Evolutionary conservation across 2,329 filamentous ascomycete genomes (phyloP).

Genomic region (Ceratocystis papillata): DNA sequence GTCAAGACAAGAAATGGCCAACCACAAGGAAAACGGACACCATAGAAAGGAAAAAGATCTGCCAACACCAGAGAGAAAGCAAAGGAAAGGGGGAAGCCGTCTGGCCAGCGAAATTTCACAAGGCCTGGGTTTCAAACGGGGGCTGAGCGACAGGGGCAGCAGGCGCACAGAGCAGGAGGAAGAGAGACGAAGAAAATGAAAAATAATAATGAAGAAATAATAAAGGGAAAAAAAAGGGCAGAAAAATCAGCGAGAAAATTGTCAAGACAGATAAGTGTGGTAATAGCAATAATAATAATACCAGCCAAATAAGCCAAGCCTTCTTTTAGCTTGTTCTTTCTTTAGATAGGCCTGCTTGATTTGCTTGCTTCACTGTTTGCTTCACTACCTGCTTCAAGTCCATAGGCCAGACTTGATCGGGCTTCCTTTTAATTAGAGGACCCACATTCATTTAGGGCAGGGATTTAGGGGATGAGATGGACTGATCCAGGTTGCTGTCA

Average conservation of each 20-base stretch:
- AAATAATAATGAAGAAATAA: background rate
- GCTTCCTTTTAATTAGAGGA: conserved; percentile 11
- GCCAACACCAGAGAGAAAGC: conserved; percentile 19
- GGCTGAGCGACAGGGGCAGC: conserved; percentile 23
- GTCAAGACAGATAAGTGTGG: conserved; percentile 4
- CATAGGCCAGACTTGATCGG: background rate
- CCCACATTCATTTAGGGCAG: background rate
- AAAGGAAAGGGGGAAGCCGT: conserved; percentile 25
- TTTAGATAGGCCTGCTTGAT: background rate
- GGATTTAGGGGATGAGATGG: background rate
- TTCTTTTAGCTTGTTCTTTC: background rate
- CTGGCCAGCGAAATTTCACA: conserved; percentile 16
- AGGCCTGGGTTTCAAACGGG: conserved; percentile 21
- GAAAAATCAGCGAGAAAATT: background rate
- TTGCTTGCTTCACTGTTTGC: background rate
- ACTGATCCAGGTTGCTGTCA: conserved; percentile 6
- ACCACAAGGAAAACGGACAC: conserved; percentile 23
- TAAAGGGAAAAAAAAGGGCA: no score
- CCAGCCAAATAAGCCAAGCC: background rate
- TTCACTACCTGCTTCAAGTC: conserved; percentile 1
- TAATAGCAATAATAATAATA: conserved; percentile 3
- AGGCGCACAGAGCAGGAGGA: conserved; percentile 3
- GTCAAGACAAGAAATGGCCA: conserved; percentile 21
- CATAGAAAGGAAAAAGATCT: conserved; percentile 4
- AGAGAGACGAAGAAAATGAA: conserved; percentile 13